Evolutionary conservation across 192 early-diverging fungal species (phyloP).

Genomic region (Pecoramyces ruminantium): DNA sequence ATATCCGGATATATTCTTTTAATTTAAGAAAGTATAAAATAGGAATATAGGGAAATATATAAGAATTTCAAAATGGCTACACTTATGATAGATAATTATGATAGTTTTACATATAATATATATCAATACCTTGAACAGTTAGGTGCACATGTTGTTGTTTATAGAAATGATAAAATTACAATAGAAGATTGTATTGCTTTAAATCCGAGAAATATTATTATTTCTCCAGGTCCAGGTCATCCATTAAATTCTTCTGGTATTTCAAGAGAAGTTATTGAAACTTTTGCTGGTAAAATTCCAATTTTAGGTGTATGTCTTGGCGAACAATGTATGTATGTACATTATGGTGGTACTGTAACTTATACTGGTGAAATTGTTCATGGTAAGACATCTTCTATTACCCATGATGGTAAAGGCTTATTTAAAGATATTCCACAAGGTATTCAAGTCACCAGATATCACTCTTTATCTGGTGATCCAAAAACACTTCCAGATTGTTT

Average conservation of each 20-base stretch:
- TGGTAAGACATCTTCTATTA: constrained; percentile 79
- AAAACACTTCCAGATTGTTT: constrained; percentile 58
- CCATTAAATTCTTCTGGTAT: constrained; percentile 79
- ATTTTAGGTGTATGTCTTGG: constrained; percentile 96
- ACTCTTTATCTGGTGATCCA: constrained; percentile 82
- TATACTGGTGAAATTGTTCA: constrained; percentile 94
- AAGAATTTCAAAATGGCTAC: neutral
- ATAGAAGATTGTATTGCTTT: constrained; percentile 64
- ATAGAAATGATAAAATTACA: constrained; percentile 84
- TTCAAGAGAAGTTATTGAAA: constrained; percentile 68
- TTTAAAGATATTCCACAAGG: constrained; percentile 70
- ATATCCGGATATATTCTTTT: too few relatives aligned
- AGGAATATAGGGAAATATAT: too few relatives aligned
- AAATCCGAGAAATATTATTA: constrained; percentile 81
- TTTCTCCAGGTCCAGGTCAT: constrained; percentile 93
- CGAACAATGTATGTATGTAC: constrained; percentile 93
- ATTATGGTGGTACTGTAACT: constrained; percentile 80
- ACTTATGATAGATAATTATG: neutral
- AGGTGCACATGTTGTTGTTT: constrained; percentile 82
- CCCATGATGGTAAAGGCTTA: constrained; percentile 78
- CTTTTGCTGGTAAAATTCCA: constrained; percentile 88
- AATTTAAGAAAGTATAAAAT: too few relatives aligned
- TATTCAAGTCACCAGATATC: constrained; percentile 85
- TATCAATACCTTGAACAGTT: constrained; percentile 85
- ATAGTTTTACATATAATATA: constrained; percentile 92